A percentile compares a stretch with the other conserved stretches of the same genome.
phyloP scores from a whole-genome alignment of 257 asterid species.

The Pogostemon cablin region DNA sequence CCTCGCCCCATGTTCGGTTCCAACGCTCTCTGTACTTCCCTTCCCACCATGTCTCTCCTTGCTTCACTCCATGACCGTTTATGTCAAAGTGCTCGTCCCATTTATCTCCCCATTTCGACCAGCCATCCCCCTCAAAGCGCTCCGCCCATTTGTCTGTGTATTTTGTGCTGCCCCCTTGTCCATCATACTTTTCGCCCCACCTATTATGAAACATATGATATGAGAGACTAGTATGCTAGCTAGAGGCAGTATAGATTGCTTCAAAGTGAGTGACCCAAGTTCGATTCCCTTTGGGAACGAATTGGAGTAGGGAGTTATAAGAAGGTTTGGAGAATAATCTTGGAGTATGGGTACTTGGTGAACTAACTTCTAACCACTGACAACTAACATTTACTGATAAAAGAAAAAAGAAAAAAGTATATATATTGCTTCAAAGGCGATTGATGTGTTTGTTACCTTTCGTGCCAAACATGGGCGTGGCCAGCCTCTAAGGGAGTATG shows the following conservation, averaged over 20 bases:
- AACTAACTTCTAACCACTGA: too few species aligned
- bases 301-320: too few species aligned
- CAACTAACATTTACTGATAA: too few species aligned
- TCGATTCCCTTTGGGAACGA: too few species aligned
- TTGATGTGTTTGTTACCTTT: conserved; percentile 54
- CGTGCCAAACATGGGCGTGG: conserved; percentile 99
- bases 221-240: too few species aligned
- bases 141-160: conserved; percentile 99
- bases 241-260: too few species aligned
- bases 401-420: too few species aligned
- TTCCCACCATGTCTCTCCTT: conserved; percentile 97
- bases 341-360: too few species aligned
- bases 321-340: too few species aligned
- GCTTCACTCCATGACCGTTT: conserved; percentile 66
- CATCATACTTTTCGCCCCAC: conserved; percentile 97
- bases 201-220: conserved; percentile 35
- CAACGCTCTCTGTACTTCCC: conserved; percentile 85
- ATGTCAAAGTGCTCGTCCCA: conserved; percentile 85
- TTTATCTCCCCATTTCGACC: conserved; percentile 98
- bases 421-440: too few species aligned
- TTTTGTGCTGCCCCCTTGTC: conserved; percentile 82
- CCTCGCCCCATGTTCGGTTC: conserved; percentile 99
- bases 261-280: too few species aligned
- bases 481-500: conserved; percentile 80
- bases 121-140: conserved; percentile 82